Conservation (phyloP, 2,329 filamentous ascomycete species). For the Botryotinia narcissicola region DNA sequence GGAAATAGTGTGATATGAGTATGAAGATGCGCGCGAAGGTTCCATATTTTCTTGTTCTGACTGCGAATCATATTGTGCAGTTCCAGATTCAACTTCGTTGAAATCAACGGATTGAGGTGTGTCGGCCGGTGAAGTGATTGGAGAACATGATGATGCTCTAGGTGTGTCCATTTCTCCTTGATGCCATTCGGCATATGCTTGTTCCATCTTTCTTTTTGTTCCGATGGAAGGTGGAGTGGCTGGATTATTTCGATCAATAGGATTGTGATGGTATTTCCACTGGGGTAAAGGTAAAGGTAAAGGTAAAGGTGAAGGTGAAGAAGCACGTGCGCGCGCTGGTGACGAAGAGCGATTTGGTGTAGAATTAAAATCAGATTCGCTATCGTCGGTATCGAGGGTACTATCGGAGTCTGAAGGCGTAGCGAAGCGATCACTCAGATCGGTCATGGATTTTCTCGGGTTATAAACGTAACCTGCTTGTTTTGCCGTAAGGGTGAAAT, state of each 20-base stretch:
- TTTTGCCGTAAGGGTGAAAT: background rate
- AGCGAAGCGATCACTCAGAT: background rate
- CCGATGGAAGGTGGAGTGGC: background rate
- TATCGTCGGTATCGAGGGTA: background rate
- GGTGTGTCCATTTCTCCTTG: background rate
- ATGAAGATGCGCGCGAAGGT: background rate
- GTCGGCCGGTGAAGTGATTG: background rate
- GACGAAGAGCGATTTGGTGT: background rate
- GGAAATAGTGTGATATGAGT: background rate
- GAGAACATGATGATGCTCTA: background rate
- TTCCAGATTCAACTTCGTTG: background rate
- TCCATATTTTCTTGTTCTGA: background rate
- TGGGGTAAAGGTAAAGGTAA: background rate
- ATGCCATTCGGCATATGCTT: background rate
- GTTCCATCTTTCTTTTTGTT: constrained; percentile 3
- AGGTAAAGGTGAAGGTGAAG: background rate
- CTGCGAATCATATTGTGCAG: background rate
- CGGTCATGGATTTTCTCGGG: background rate
- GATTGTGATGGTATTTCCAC: background rate
- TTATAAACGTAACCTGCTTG: background rate
- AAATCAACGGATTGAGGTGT: background rate
- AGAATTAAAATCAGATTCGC: background rate
- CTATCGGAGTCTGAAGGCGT: background rate
- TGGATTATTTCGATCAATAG: background rate
- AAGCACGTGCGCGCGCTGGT: background rate